A percentile compares a stretch with the other conserved stretches of the same genome.
Evolutionary conservation across 345 rosid genomes (phyloP).

Genomic region (Trapa bicornis): DNA sequence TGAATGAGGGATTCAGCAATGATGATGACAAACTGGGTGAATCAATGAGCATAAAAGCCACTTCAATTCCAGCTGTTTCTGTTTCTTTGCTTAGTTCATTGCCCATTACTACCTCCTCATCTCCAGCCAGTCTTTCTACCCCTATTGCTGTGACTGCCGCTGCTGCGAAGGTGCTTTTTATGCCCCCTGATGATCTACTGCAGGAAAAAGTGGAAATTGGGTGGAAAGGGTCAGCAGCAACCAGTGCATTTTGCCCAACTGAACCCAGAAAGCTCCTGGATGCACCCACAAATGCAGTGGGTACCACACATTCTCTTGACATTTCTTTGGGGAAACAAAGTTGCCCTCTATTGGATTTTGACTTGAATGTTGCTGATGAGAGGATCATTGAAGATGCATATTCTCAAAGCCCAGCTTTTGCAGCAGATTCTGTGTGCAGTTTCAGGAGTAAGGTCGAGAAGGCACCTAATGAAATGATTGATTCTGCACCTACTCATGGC

Average conservation of each 20-base stretch:
- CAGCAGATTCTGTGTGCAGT: constrained; percentile 18
- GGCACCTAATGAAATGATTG: constrained; percentile 14
- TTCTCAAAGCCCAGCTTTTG: constrained; percentile 26
- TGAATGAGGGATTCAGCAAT: constrained; percentile 60
- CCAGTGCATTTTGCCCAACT: constrained; percentile 95
- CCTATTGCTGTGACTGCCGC: constrained; percentile 76
- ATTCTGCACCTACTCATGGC: constrained; percentile 21
- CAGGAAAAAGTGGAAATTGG: constrained; percentile 59
- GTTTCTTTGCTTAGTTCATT: constrained; percentile 26
- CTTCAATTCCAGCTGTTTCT: constrained; percentile 22
- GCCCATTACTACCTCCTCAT: constrained; percentile 33
- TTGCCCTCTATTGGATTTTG: constrained; percentile 54
- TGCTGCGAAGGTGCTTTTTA: constrained; percentile 79
- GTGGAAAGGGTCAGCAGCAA: constrained; percentile 98
- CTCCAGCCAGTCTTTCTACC: constrained; percentile 39
- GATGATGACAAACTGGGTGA: constrained; percentile 48
- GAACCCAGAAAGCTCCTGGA: constrained; percentile 64
- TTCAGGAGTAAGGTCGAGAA: constrained; percentile 18
- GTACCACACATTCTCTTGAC: constrained; percentile 11
- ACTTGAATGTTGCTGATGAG: constrained; percentile 78
- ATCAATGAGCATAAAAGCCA: constrained; percentile 21
- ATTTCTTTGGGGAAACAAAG: constrained; percentile 30
- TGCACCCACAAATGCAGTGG: constrained; percentile 12
- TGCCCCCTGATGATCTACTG: constrained; percentile 65
- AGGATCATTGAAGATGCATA: constrained; percentile 62